A percentile compares a stretch with the other conserved stretches of the same genome.
Evolutionary conservation across 2,329 filamentous ascomycete species (phyloP).

Genomic region (Talaromyces piceae): DNA sequence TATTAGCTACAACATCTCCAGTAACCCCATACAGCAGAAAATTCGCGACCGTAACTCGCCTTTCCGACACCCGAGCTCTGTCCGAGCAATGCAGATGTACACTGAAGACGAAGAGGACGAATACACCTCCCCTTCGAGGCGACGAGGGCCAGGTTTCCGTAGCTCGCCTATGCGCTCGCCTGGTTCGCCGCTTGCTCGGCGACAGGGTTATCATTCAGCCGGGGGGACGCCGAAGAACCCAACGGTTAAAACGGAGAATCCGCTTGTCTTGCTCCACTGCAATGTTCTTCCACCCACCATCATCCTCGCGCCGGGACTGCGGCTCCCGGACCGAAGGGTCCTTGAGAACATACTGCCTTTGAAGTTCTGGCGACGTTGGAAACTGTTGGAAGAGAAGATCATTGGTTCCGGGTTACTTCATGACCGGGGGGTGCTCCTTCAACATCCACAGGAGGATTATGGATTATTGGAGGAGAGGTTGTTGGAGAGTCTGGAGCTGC

Average conservation of each 20-base stretch:
- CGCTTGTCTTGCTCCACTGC: conserved; percentile 55
- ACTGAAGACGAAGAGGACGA: conserved; percentile 34
- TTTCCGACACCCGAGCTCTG: conserved; percentile 40
- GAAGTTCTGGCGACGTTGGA: conserved; percentile 39
- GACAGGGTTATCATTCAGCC: conserved; percentile 29
- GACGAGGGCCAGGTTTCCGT: conserved; percentile 15
- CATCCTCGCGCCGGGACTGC: conserved; percentile 36
- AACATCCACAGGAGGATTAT: conserved; percentile 55
- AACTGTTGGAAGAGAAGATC: conserved; percentile 49
- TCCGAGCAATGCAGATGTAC: conserved; percentile 38
- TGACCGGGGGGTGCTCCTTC: conserved; percentile 53
- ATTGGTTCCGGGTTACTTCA: conserved; percentile 46
- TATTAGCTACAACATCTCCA: conserved; percentile 3
- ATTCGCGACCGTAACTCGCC: conserved; percentile 17
- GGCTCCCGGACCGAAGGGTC: conserved; percentile 30
- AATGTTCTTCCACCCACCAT: conserved; percentile 49
- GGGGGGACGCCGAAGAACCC: conserved; percentile 19
- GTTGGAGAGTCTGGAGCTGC: conserved; percentile 53
- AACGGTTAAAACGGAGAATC: conserved; percentile 41
- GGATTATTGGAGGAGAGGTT: conserved; percentile 56
- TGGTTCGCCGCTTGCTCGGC: conserved; percentile 24
- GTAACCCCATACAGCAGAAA: conserved; percentile 17
- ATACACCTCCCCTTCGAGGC: conserved; percentile 28
- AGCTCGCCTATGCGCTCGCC: conserved; percentile 25
- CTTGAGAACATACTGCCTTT: conserved; percentile 46